Conservation (phyloP, 495 filamentous ascomycete genomes). For the Hyaloscypha hepaticicola region DNA sequence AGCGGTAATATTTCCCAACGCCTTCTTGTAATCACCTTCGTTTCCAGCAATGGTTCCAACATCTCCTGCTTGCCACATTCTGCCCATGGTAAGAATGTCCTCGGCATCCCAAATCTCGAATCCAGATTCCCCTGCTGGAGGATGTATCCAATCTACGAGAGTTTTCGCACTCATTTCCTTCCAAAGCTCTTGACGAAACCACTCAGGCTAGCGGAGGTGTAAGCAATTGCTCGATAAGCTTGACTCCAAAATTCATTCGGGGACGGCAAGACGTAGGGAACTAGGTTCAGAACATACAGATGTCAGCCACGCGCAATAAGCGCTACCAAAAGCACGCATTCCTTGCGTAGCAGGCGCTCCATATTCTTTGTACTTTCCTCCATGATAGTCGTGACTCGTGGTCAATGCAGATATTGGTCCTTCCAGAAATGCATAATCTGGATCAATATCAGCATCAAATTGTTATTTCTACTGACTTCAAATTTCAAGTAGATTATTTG, state of each 20-base stretch:
- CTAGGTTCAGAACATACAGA: background rate
- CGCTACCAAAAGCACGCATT: conserved; percentile 41
- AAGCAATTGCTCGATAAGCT: background rate
- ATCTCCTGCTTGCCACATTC: conserved; percentile 49
- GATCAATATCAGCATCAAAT: background rate
- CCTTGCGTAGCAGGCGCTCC: conserved; percentile 34
- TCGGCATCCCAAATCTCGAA: conserved; percentile 43
- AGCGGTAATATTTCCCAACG: conserved; percentile 40
- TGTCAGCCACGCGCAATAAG: conserved; percentile 46
- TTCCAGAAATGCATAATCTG: conserved; percentile 46
- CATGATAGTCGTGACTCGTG: conserved; percentile 42
- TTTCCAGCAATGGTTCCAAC: conserved; percentile 33
- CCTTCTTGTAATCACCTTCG: conserved; percentile 38
- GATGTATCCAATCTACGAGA: conserved; percentile 39
- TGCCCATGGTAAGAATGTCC: conserved; percentile 41
- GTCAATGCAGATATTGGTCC: conserved; percentile 44
- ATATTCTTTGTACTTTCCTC: conserved; percentile 35
- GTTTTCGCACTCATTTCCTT: conserved; percentile 36
- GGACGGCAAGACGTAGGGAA: background rate
- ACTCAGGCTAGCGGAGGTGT: conserved; percentile 29
- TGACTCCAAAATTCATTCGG: background rate
- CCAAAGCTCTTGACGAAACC: conserved; percentile 44
- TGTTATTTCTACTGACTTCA: background rate
- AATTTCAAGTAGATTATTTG: background rate
- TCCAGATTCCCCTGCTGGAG: conserved; percentile 30